Conservation (phyloP, 306 rosid species). For the Cajanus cajan region DNA sequence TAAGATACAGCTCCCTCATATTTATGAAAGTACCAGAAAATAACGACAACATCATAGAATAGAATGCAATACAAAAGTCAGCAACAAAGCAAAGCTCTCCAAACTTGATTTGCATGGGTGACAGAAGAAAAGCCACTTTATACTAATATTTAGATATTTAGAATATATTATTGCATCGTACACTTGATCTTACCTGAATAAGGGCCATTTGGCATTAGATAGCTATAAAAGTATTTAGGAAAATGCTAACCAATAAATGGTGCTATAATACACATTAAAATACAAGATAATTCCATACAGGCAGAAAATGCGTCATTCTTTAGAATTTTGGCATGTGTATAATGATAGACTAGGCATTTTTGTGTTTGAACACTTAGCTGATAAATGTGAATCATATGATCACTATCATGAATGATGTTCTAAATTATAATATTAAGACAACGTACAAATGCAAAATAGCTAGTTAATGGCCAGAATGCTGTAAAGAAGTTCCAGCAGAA, state of each 20-base stretch:
- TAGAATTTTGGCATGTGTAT: neutral
- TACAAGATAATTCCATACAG: neutral
- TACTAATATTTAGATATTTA: neutral
- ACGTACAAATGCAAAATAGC: neutral
- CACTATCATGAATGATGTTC: neutral
- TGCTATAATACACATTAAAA: neutral
- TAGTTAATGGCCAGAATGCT: neutral
- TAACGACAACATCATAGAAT: neutral
- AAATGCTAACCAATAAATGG: neutral
- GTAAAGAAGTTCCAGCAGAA: neutral
- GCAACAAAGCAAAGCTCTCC: conserved; percentile 6
- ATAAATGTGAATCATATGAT: neutral
- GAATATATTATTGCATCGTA: neutral
- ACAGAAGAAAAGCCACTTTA: neutral
- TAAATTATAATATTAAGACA: neutral
- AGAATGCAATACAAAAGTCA: neutral
- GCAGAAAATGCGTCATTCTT: neutral
- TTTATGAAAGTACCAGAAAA: conserved; percentile 3
- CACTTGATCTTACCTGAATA: neutral
- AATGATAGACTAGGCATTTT: neutral
- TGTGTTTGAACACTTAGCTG: neutral
- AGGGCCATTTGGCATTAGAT: neutral
- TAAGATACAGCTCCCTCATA: conserved; percentile 1
- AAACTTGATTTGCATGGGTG: neutral
- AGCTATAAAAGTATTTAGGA: neutral